Base-by-base conservation (phyloP, 164 flowering plant genomes). In the Magnolia changhungtana region DNA sequence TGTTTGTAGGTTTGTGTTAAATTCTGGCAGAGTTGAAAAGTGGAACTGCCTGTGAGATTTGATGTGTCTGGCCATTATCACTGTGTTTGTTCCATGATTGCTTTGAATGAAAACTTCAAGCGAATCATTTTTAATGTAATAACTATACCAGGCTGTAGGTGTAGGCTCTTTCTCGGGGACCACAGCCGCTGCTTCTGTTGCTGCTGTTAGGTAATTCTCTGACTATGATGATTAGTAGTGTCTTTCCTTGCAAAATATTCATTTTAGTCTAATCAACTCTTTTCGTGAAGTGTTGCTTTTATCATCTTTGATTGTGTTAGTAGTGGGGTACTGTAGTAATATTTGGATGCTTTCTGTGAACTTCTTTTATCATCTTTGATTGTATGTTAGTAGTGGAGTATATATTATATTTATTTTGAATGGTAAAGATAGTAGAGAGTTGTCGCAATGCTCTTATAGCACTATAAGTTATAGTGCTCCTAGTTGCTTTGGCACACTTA, bases 121-220 rank as follows among this genome's bases (percentile, higher is more conserved):
- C 76, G 29, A 24, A 78, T 49, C 45, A 14, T 68, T 59, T 27
- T 37, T 18, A 4, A 5, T 55, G 49, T 55, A 37, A 37, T 29
- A 14, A 63, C 61, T 16, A 13, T 20, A 49, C 71, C 87, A 95
- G 99, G 98, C 98, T 73, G 99, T 93, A 73, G 99, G 99, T 61
- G 84, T 93, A 21, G 96, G 91, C 76, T 88, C 98, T 67, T 89
- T 91, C 83, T 88, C 96, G n/a, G 99, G 96, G 76, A 92, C 88
- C 67, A 83, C 91, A 74, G 92, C 93, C 80, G 98, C 98, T 80
- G 97, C 95, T 72, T 88, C 99, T 82, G 94, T 98, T 83, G 96
- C 97, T 84, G 95, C 98, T 68, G 93, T 93, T 80, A 95, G 97
- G 99, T 91, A 70, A 78, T 20, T 10, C 78, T 64, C 74, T 18